Conservation (phyloP, 2,329 filamentous ascomycete genomes). For the Lizonia empirigonia region DNA sequence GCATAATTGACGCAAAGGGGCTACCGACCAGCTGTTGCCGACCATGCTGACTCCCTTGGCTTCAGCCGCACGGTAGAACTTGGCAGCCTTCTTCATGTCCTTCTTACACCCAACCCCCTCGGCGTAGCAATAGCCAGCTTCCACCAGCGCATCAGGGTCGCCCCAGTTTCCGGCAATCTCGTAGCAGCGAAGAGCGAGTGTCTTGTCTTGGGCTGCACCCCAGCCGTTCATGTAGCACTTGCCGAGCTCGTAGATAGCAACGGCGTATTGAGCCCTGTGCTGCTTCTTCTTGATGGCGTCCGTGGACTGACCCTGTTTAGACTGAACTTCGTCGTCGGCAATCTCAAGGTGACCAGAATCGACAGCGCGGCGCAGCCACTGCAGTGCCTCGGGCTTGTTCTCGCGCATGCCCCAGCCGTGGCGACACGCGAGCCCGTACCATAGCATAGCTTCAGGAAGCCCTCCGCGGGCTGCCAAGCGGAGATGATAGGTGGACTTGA, state of each 20-base stretch:
- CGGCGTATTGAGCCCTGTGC: slow-evolving; percentile 88
- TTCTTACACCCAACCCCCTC: slow-evolving; percentile 95
- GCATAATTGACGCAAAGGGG: no score
- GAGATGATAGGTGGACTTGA: slow-evolving; percentile 95
- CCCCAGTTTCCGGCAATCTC: slow-evolving; percentile 97
- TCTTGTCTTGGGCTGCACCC: slow-evolving; percentile 93
- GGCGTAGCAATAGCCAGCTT: slow-evolving; percentile 95
- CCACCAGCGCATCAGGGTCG: slow-evolving; percentile 89
- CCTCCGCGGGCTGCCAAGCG: slow-evolving; percentile 85
- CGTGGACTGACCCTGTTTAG: slow-evolving; percentile 64
- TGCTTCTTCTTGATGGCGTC: slow-evolving; percentile 76
- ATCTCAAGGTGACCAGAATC: slow-evolving; percentile 82
- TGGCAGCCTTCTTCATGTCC: slow-evolving; percentile 90
- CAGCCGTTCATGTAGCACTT: slow-evolving; percentile 98
- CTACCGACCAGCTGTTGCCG: slow-evolving; percentile 95
- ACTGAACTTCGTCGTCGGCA: slow-evolving; percentile 75
- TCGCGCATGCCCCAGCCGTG: slow-evolving; percentile 98
- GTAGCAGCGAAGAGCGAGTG: slow-evolving; percentile 86
- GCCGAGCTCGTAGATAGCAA: slow-evolving; percentile 94
- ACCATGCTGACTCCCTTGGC: slow-evolving; percentile 96
- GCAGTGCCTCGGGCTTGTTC: slow-evolving; percentile 86
- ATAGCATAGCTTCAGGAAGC: slow-evolving; percentile 90
- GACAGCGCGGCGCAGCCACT: slow-evolving; percentile 90
- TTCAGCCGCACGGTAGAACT: slow-evolving; percentile 88
- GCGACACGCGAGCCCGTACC: slow-evolving; percentile 92